Percentiles rank a stretch among this genome's conserved stretches.
Conservation (phyloP, 164 flowering plant species). For the Nymphaea thermarum region DNA sequence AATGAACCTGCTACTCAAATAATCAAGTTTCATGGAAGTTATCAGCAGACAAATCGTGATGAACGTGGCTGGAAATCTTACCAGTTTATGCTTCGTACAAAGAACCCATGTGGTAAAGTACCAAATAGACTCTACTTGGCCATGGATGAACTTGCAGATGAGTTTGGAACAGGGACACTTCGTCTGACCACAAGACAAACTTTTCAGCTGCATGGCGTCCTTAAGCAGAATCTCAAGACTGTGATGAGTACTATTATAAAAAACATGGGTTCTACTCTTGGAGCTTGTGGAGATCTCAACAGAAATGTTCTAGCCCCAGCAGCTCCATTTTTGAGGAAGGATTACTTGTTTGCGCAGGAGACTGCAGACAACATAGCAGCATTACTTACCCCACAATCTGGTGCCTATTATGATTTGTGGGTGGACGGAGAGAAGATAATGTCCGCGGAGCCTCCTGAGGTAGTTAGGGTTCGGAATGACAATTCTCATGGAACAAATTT, state of each 20-base stretch:
- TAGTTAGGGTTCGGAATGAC: slow-evolving; percentile 81
- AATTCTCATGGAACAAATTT: slow-evolving; percentile 96
- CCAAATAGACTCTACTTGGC: slow-evolving; percentile 80
- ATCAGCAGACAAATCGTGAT: slow-evolving; percentile 78
- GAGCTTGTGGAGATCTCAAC: slow-evolving; percentile 98
- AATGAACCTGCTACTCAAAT: slow-evolving; percentile 88
- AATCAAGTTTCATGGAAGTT: slow-evolving; percentile 99
- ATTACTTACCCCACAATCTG: slow-evolving; percentile 88
- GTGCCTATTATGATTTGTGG: slow-evolving; percentile 96
- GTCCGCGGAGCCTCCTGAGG: slow-evolving; percentile 92
- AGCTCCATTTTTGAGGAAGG: slow-evolving; percentile 77
- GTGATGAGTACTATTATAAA: slow-evolving; percentile 82
- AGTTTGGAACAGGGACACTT: slow-evolving; percentile 94
- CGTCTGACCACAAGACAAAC: slow-evolving; percentile 96
- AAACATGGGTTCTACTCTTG: slow-evolving; percentile 94
- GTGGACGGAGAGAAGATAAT: slow-evolving; percentile 87
- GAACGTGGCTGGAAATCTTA: slow-evolving; percentile 67
- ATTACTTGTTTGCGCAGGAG: slow-evolving; percentile 80
- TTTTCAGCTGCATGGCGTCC: slow-evolving; percentile 95
- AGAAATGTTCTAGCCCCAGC: slow-evolving; percentile 99
- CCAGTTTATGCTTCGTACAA: slow-evolving; percentile 94
- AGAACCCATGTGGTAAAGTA: slow-evolving; percentile 92
- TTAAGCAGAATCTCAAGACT: slow-evolving; percentile 78
- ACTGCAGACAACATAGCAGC: slow-evolving; percentile 97
- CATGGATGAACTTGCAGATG: slow-evolving; percentile 93